Evolutionary conservation across 345 rosid species (phyloP), one percentile per base, ranked within the genome.

Genomic region (Corymbia maculata): DNA sequence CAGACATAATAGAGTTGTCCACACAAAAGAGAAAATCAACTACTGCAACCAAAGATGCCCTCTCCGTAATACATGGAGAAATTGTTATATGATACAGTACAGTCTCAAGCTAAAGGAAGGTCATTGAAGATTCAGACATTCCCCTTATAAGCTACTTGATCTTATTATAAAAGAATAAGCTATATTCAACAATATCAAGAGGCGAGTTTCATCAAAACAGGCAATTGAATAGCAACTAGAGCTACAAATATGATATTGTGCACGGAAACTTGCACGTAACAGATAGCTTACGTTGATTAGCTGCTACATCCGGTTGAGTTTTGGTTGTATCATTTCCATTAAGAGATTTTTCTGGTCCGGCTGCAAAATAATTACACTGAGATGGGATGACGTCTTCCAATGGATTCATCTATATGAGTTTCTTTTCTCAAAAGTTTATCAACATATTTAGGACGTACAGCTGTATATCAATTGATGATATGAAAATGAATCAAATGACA

Each of bases 261-360:
- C 16, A 55, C 2, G 36, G 61, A 57, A 85, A 52, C 61, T 36
- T 61, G 68, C 32, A 13, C 19, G 9, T 59, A 61, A 85, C 84
- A 42, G 36, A 89, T 30, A 87, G 87, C 92, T 92, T 91, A 91
- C 92, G 92, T 87, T 88, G 59, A 89, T 80, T 86, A 22, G 86
- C 64, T 87, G 61, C 86, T 91, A 88, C 92, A 91, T 95, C 98
- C 92, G 91, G 89, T 87, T 93, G 96, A 90, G 92, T 92, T 88
- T 92, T 96, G 88, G 94, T 89, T 88, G 93, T 92, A 91, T 97
- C 98, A 87, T 91, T 92, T 90, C 94, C 96, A 89, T 86, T 88
- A 49, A 89, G 86, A 89, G 97, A 92, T 90, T 93, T 95, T 90
- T 93, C 95, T 11, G 94, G 94, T 90, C 95, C 99, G 92, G 95